A percentile compares a stretch with the other conserved stretches of the same genome.
Evolutionary conservation across 2,329 filamentous ascomycete genomes (phyloP).

Genomic region (Trichothecium roseum): DNA sequence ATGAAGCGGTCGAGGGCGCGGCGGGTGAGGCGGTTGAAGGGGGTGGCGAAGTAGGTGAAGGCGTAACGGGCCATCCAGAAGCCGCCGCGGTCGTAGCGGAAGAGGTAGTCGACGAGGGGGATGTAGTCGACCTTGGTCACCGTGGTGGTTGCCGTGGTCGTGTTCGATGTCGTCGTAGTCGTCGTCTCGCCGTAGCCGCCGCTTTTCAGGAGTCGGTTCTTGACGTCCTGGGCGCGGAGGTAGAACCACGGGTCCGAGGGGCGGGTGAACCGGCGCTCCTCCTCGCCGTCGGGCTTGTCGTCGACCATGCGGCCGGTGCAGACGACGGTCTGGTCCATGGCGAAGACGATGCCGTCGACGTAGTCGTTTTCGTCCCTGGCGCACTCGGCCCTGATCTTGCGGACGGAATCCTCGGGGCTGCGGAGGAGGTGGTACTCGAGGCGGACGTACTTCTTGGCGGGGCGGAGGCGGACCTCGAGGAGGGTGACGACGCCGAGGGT

Average conservation of each 20-base stretch:
- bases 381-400: conserved; percentile 34
- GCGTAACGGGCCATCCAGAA: conserved; percentile 58
- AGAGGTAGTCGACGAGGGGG: conserved; percentile 56
- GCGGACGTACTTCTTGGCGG: conserved; percentile 45
- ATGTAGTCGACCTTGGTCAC: conserved; percentile 37
- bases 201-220: conserved; percentile 14
- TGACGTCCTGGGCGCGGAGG: conserved; percentile 45
- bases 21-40: conserved; percentile 55
- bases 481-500: conserved; percentile 57
- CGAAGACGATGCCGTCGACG: conserved; percentile 59
- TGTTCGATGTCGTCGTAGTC: no score
- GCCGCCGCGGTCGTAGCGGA: conserved; percentile 59
- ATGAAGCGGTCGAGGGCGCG: conserved; percentile 51
- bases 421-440: conserved; percentile 42
- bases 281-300: conserved; percentile 21
- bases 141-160: no score
- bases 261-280: conserved; percentile 40
- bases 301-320: conserved; percentile 50
- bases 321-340: conserved; percentile 42
- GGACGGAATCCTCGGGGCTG: conserved; percentile 24
- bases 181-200: conserved; percentile 5
- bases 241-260: conserved; percentile 64
- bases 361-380: conserved; percentile 42
- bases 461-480: conserved; percentile 47
- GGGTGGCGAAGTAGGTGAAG: conserved; percentile 53